A percentile compares a stretch with the other conserved stretches of the same genome.
phyloP scores from a whole-genome alignment of 208 protist species.

The Acanthamoeba healyi region DNA sequence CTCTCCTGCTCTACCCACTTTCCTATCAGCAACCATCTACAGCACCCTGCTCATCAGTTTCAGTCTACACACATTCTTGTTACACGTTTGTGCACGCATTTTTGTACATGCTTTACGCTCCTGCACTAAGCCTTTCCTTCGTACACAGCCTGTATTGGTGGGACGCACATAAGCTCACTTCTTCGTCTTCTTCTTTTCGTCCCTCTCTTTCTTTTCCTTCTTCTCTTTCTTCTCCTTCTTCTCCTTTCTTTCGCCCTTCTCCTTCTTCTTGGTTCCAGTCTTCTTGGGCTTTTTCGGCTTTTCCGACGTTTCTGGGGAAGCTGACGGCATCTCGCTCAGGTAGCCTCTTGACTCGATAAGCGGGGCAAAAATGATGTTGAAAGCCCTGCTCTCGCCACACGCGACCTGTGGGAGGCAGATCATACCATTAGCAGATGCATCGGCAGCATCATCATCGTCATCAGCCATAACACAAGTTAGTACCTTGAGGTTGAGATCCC shows the following conservation, averaged over 20 bases:
- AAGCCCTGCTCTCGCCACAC: conserved; percentile 11
- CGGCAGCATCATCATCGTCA: too few species aligned
- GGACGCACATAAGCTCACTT: not conserved
- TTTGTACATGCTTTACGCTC: too few species aligned
- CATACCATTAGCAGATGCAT: too few species aligned
- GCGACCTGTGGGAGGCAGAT: too few species aligned
- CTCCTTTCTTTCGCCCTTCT: not conserved
- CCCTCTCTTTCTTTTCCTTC: not conserved
- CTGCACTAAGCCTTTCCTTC: too few species aligned
- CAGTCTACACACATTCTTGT: too few species aligned
- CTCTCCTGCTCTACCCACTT: too few species aligned
- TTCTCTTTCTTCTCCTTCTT: not conserved
- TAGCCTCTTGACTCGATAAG: conserved; percentile 13
- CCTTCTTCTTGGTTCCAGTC: not conserved
- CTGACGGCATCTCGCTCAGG: conserved; percentile 1
- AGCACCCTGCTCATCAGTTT: too few species aligned
- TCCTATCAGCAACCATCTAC: too few species aligned
- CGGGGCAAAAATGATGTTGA: conserved; percentile 34
- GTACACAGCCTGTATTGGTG: too few species aligned
- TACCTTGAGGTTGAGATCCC: conserved; percentile 42
- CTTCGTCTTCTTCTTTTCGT: not conserved
- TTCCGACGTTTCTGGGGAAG: not conserved
- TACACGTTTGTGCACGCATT: too few species aligned
- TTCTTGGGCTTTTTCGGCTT: conserved; percentile 23
- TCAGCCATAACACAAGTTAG: not conserved